Evolutionary conservation across 2,329 filamentous ascomycete genomes (phyloP).

Genomic region (Fusarium concolor): DNA sequence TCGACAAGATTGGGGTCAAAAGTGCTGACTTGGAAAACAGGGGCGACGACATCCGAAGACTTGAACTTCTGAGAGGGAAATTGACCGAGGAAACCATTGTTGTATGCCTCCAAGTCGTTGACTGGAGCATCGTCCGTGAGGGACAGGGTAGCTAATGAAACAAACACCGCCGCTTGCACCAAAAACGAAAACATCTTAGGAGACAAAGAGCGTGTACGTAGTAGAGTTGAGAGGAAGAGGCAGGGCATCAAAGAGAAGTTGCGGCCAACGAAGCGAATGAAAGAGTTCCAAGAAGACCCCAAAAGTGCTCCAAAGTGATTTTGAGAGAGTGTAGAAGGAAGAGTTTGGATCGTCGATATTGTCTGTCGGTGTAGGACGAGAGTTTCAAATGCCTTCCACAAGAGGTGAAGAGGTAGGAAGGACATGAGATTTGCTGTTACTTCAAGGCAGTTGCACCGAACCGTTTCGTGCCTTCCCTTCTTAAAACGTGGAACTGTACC

Average conservation of each 20-base stretch:
- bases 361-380: conserved; percentile 15
- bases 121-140: conserved; percentile 30
- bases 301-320: conserved; percentile 29
- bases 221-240: background rate
- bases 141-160: conserved; percentile 4
- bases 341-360: conserved; percentile 1
- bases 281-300: conserved; percentile 38
- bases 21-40: conserved; percentile 40
- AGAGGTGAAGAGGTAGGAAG: background rate
- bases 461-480: background rate
- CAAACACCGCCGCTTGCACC: background rate
- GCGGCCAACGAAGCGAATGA: conserved; percentile 10
- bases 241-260: background rate
- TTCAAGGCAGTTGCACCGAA: conserved; percentile 16
- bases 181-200: conserved; percentile 24
- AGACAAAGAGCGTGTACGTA: background rate
- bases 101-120: conserved; percentile 31
- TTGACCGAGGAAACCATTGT: conserved; percentile 28
- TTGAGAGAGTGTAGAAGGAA: conserved; percentile 11
- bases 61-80: conserved; percentile 39
- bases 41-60: conserved; percentile 35
- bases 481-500: conserved; percentile 5
- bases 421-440: conserved; percentile 1
- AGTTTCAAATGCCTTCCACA: conserved; percentile 25
- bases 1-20: conserved; percentile 35